These are phyloP conservation scores for Grigorovia transvaalensis DNA, from an alignment of 805 yeast genomes.

Conservation along the genomic window DNA sequence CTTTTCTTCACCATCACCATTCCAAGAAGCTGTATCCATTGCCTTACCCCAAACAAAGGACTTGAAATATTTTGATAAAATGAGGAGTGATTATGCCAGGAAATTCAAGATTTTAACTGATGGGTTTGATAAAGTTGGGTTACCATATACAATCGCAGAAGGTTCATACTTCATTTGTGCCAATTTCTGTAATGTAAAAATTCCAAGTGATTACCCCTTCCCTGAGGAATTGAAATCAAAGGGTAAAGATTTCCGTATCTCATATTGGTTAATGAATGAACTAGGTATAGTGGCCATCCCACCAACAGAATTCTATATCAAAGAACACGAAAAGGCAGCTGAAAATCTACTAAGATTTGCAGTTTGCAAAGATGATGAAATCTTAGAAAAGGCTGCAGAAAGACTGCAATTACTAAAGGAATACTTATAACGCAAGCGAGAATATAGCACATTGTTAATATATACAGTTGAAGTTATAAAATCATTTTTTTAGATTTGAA, in stretches of 20 bases:
- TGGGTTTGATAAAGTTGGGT: slow-evolving; percentile 74
- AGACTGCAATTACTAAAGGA: slow-evolving; percentile 62
- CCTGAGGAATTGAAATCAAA: slow-evolving; percentile 60
- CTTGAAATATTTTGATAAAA: slow-evolving; percentile 57
- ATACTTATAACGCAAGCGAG: no score
- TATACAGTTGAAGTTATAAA: not conserved
- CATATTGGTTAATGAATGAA: slow-evolving; percentile 88
- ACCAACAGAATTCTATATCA: slow-evolving; percentile 85
- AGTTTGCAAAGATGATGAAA: slow-evolving; percentile 83
- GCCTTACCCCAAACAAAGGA: slow-evolving; percentile 56
- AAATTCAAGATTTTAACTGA: slow-evolving; percentile 66
- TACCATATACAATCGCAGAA: slow-evolving; percentile 84
- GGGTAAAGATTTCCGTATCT: slow-evolving; percentile 79
- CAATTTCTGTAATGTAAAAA: slow-evolving; percentile 69
- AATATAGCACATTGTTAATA: not conserved
- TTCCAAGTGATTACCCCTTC: slow-evolving; percentile 61
- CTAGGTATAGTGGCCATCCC: slow-evolving; percentile 95
- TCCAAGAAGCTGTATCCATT: slow-evolving; percentile 83
- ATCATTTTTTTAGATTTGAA: not conserved
- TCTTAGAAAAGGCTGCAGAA: slow-evolving; percentile 71
- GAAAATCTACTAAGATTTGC: slow-evolving; percentile 88
- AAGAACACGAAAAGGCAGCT: slow-evolving; percentile 60
- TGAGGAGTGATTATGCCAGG: slow-evolving; percentile 54
- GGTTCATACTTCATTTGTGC: slow-evolving; percentile 92
- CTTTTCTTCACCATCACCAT: slow-evolving; percentile 81